These are phyloP conservation scores for Wickerhamomyces hampshirensis DNA, from an alignment of 805 yeast species.

Conservation along the genomic window DNA sequence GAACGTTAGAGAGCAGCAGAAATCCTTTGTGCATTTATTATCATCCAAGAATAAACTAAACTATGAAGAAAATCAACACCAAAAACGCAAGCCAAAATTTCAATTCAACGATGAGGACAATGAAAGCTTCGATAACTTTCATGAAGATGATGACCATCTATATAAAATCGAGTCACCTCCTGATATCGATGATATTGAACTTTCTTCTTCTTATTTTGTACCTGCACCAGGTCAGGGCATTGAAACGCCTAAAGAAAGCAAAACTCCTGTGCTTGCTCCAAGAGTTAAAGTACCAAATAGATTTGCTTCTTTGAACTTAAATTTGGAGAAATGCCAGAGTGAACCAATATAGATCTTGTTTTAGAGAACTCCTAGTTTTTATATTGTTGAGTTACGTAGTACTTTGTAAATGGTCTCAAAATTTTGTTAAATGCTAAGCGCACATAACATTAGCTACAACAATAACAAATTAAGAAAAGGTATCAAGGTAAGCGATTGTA, in stretches of 20 bases:
- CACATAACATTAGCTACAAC: no score
- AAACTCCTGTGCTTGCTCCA: conserved; percentile 20
- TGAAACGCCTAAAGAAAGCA: conserved; percentile 19
- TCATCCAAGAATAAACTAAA: conserved; percentile 52
- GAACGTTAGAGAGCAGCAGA: conserved; percentile 89
- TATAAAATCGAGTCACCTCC: conserved; percentile 22
- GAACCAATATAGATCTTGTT: no score
- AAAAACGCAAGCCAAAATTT: conserved; percentile 17
- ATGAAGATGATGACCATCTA: conserved; percentile 13
- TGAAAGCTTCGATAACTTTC: not conserved
- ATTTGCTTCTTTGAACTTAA: not conserved
- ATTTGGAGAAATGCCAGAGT: not conserved
- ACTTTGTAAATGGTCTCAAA: no score
- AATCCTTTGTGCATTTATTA: conserved; percentile 62
- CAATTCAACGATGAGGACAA: conserved; percentile 19
- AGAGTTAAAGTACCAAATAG: not conserved
- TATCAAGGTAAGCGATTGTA: no score
- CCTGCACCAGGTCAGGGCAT: conserved; percentile 25
- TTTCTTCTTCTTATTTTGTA: conserved; percentile 20
- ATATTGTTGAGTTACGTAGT: no score
- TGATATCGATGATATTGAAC: conserved; percentile 25
- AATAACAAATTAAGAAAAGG: no score
- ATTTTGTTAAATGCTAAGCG: no score
- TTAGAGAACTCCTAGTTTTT: no score
- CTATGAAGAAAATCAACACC: conserved; percentile 28